These are phyloP conservation scores for Nakazawaea ambrosiae DNA, from an alignment of 805 yeast genomes.

Conservation along the genomic window DNA sequence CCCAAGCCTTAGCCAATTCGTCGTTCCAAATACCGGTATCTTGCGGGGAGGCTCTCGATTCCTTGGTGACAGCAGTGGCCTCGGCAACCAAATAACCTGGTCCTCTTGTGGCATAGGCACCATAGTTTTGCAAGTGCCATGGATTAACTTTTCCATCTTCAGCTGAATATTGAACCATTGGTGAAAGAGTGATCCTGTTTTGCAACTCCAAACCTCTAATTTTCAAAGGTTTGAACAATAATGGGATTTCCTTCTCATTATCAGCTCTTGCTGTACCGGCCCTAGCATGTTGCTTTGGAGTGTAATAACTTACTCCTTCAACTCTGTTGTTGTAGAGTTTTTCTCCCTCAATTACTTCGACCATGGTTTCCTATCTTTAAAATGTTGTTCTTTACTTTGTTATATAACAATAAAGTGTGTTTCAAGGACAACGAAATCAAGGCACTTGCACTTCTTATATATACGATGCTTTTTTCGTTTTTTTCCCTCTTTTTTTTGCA, in stretches of 20 bases:
- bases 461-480: too few species aligned
- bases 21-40: slow-evolving; percentile 43
- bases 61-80: slow-evolving; percentile 20
- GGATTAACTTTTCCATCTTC: slow-evolving; percentile 33
- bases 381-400: too few species aligned
- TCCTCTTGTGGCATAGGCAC: slow-evolving; percentile 38
- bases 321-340: not conserved
- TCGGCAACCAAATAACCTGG: slow-evolving; percentile 43
- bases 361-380: too few species aligned
- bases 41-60: slow-evolving; percentile 18
- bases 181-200: slow-evolving; percentile 50
- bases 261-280: slow-evolving; percentile 26
- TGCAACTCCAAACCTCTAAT: slow-evolving; percentile 32
- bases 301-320: slow-evolving; percentile 17
- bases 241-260: slow-evolving; percentile 23
- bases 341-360: not conserved
- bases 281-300: slow-evolving; percentile 25
- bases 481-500: too few species aligned
- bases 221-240: slow-evolving; percentile 35
- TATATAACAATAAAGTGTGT: too few species aligned
- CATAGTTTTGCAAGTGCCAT: slow-evolving; percentile 44
- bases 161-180: slow-evolving; percentile 49
- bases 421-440: too few species aligned
- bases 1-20: slow-evolving; percentile 35
- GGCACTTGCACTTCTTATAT: too few species aligned